Base-by-base conservation (phyloP, 805 yeast genomes). In the Maudiozyma barnettii region DNA sequence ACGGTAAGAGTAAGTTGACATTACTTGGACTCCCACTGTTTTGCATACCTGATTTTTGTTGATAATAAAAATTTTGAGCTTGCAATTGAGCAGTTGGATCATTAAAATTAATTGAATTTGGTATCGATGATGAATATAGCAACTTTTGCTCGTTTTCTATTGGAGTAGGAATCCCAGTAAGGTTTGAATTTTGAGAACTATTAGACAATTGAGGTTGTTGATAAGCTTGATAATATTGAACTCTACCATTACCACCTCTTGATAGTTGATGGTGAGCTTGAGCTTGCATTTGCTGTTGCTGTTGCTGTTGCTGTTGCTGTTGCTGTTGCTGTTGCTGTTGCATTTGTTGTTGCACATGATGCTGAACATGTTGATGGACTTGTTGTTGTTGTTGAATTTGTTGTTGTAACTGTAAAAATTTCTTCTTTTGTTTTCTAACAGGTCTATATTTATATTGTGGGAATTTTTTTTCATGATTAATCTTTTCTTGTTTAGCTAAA, bases 381-480 rank as follows among this genome's bases (percentile, higher is more conserved):
- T 46, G 35, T 13, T 37, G 40, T 21, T 37, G 40, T 3, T 37
- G 45, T 41, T 46, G 51, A 41, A 47, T n/a, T 39, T 37, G 40
- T 29, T 48, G 26, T 21, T 50, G 33, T 48, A 67, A 52, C 38
- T 33, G 22, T 38, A 36, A 9, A 39, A 37, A 18, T 26, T 37
- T 45, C 29, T 45, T 50, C 33, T 43, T 43, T 4, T 44, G 38
- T 40, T 44, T 50, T 13, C 53, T 50, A 22, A 53, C 49, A 23
- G 95, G 95, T 30, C 85, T 77, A 64, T 88, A 88, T 54, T 91
- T 78, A 66, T 88, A 88, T 47, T 88, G 88, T 4, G 96, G 96
- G 62, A 87, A 88, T 59, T 86, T 82, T 55, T 80, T 80, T 43
- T 87, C 84, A 60, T 88, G 96, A 53, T 78, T 75, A 51, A 77